Evolutionary conservation across 2,329 filamentous ascomycete species (phyloP).

Genomic region (Penicillium thymicola): DNA sequence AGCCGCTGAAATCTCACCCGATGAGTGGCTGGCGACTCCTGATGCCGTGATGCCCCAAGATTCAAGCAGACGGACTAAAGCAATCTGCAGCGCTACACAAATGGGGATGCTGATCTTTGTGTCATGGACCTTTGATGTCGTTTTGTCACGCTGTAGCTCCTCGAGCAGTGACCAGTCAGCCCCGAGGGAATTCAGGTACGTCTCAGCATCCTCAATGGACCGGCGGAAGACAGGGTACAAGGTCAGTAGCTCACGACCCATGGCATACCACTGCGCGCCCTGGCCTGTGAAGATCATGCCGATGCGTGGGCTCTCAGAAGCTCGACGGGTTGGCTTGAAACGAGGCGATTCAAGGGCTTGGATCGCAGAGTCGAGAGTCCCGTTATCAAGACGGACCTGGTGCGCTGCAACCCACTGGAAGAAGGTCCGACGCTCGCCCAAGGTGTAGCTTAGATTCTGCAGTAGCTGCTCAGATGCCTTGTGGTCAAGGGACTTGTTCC

Average conservation of each 20-base stretch:
- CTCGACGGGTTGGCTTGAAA: neutral
- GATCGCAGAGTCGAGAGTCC: neutral
- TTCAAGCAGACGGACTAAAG: constrained; percentile 44
- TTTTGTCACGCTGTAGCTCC: neutral
- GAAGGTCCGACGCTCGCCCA: constrained; percentile 3
- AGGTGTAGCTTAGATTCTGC: constrained; percentile 9
- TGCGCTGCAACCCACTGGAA: constrained; percentile 3
- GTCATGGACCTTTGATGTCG: neutral
- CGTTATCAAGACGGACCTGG: neutral
- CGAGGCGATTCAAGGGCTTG: neutral
- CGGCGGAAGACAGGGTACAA: constrained; percentile 6
- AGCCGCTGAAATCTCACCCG: constrained; percentile 51
- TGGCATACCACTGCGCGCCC: constrained; percentile 30
- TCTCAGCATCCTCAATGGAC: constrained; percentile 8
- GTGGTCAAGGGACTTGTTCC: neutral
- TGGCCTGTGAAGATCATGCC: constrained; percentile 33
- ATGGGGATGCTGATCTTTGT: constrained; percentile 6
- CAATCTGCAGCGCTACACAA: constrained; percentile 49
- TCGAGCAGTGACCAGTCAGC: constrained; percentile 3
- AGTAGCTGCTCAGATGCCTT: neutral
- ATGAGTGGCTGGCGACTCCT: constrained; percentile 47
- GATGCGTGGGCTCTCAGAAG: neutral
- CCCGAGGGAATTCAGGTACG: neutral
- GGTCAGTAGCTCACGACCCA: constrained; percentile 25
- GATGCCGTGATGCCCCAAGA: constrained; percentile 45